phyloP scores from a whole-genome alignment of 768 basidiomycete species.

The Termitomyces titanicus region DNA sequence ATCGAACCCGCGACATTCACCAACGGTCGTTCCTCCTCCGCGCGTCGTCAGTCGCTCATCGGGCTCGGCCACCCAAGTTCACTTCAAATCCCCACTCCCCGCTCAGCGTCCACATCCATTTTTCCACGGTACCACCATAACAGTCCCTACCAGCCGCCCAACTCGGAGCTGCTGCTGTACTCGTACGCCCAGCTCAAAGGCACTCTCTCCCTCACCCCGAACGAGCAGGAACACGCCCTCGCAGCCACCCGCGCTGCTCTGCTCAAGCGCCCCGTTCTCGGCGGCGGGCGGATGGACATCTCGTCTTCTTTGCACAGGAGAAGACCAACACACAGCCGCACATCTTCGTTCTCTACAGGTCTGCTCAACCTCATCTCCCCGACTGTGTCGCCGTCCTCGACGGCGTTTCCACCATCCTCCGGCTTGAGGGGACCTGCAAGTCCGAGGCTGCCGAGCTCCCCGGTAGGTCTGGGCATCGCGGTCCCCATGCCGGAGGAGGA shows the following conservation, averaged over 20 bases:
- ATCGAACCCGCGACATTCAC: too few relatives aligned
- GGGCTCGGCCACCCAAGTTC: conserved; percentile 45
- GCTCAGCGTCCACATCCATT: too few relatives aligned
- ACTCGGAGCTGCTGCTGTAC: conserved; percentile 73
- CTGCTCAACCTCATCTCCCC: conserved; percentile 48
- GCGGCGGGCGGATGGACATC: conserved; percentile 83
- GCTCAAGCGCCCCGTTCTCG: conserved; percentile 46
- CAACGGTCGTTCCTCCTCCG: too few relatives aligned
- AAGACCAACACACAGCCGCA: conserved; percentile 41
- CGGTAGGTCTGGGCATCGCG: not conserved
- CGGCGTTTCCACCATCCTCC: conserved; percentile 13
- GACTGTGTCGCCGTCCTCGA: conserved; percentile 5
- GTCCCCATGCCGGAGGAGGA: conserved; percentile 38
- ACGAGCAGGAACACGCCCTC: conserved; percentile 44
- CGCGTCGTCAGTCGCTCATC: conserved; percentile 26
- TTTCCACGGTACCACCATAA: too few relatives aligned
- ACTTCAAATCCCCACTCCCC: conserved; percentile 15
- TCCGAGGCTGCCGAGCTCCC: too few relatives aligned
- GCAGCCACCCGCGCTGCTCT: conserved; percentile 47
- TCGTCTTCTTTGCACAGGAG: conserved; percentile 38
- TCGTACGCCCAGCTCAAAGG: conserved; percentile 82
- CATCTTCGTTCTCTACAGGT: conserved; percentile 49
- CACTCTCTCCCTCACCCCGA: conserved; percentile 52
- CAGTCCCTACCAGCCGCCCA: conserved; percentile 24
- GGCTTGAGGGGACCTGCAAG: conserved; percentile 1